These are phyloP conservation scores for Xylariaceae sp. DNA, from an alignment of 2,329 filamentous ascomycete genomes.

Conservation along the genomic window DNA sequence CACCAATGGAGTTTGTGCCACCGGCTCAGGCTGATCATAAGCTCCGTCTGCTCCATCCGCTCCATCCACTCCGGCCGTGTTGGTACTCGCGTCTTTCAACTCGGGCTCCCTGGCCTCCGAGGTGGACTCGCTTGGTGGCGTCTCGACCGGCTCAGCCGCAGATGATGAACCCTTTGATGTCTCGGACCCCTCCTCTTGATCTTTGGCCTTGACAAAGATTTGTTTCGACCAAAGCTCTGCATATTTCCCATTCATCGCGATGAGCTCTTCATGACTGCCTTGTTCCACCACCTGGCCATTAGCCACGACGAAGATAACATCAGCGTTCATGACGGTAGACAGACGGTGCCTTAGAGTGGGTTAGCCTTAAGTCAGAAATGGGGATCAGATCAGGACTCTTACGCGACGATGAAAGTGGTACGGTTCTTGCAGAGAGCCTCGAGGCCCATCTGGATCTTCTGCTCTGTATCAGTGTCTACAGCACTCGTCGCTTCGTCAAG, in stretches of 20 bases:
- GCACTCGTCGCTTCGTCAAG: constrained; percentile 78
- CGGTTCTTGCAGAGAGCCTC: constrained; percentile 54
- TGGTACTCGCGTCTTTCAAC: no score
- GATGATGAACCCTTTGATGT: constrained; percentile 3
- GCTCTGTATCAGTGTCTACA: constrained; percentile 67
- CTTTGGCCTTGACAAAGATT: constrained; percentile 49
- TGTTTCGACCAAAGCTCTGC: constrained; percentile 63
- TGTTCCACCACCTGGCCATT: constrained; percentile 61
- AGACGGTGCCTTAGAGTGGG: constrained; percentile 52
- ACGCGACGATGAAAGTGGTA: constrained; percentile 65
- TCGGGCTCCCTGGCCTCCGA: constrained; percentile 6
- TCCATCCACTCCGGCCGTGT: constrained; percentile 22
- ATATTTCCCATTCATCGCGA: constrained; percentile 58
- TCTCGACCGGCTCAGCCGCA: constrained; percentile 15
- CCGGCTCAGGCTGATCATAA: no score
- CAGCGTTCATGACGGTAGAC: constrained; percentile 67
- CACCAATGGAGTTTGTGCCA: constrained; percentile 32
- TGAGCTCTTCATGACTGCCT: constrained; percentile 57
- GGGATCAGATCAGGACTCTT: constrained; percentile 27
- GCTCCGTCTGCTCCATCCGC: constrained; percentile 16
- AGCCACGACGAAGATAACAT: constrained; percentile 62
- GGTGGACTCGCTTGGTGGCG: constrained; percentile 11
- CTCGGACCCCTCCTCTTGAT: constrained; percentile 30
- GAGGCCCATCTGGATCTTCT: constrained; percentile 62
- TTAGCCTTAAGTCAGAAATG: constrained; percentile 13